Evolutionary conservation across 129 eudicot species (phyloP), one percentile per base, ranked within the genome.

Genomic region (Scalesia atractyloides): DNA sequence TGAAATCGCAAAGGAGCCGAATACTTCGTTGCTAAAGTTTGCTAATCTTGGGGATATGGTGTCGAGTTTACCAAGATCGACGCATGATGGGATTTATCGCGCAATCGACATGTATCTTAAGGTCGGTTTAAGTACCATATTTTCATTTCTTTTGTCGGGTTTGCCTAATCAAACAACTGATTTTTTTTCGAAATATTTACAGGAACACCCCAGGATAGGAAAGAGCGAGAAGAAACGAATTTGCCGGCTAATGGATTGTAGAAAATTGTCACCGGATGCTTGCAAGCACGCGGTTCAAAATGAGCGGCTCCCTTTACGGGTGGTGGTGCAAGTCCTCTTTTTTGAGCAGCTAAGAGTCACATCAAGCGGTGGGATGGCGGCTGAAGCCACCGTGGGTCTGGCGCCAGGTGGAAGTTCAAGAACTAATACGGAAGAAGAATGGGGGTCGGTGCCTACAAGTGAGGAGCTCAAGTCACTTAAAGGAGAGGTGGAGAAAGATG

Each of bases 91-190:
- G 36, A 77, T 91, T 73, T 91, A 91, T 74, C 92, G 97, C 20
- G 90, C 97, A 5, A 84, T 91, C 58, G 97, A 91, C 74, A 88
- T 91, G 91, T 91, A 82, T 65, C 86, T 91, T 57, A 88, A 91
- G 96, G 97, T 91, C 33, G 54, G 26, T 73, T 58, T 33, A 9
- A 3, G 33, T 41, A 46, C 19, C 0, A 10, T 18, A 0, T 26
- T n/a, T 53, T 33, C 10, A 11, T 14, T 46, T 10, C 12, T 33
- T 34, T 36, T 11, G 18, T 69, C 7, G 13, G 17, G 60, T 62
- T 73, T 26, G 59, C n/a, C 49, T 30, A 56, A 16, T 76, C 18
- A 68, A 43, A 22, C 51, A 15, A 65, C 69, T 76, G 4, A 60
- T 69, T 37, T 60, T 60, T 3, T 5, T 37, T 24, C 30, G 13